These are phyloP conservation scores for Phytophthora constricta DNA, from an alignment of 352 stramenopile genomes.

Conservation along the genomic window DNA sequence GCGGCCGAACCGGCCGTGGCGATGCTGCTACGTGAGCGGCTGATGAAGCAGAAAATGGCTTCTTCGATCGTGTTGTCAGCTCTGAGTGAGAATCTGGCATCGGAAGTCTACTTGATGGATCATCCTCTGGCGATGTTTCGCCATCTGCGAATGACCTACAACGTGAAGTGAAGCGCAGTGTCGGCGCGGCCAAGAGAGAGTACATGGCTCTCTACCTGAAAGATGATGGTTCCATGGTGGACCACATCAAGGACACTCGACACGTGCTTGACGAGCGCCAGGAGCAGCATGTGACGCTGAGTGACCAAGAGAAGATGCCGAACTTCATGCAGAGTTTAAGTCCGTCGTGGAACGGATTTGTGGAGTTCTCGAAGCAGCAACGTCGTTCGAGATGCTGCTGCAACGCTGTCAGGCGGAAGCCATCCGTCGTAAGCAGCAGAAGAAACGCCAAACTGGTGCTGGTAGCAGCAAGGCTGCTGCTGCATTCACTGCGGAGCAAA, in stretches of 20 bases:
- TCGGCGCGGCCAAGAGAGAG: conserved; percentile 1
- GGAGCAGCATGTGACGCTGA: conserved; percentile 1
- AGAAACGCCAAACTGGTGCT: background rate
- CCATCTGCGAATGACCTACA: background rate
- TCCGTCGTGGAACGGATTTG: conserved; percentile 15
- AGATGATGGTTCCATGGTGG: conserved; percentile 8
- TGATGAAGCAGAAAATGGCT: background rate
- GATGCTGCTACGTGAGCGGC: background rate
- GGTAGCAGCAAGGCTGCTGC: background rate
- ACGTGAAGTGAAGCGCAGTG: conserved; percentile 3
- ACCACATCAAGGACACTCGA: no score
- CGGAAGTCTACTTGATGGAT: conserved; percentile 1
- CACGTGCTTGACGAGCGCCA: conserved; percentile 17
- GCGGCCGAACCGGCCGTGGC: background rate
- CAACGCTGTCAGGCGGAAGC: conserved; percentile 14
- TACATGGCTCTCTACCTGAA: conserved; percentile 5
- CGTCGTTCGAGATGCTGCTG: conserved; percentile 9
- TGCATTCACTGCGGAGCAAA: background rate
- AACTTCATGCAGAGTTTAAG: conserved; percentile 16
- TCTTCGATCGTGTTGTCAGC: background rate
- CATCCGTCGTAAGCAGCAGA: conserved; percentile 13
- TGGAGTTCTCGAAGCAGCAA: conserved; percentile 2
- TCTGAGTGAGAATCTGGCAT: background rate
- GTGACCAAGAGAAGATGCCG: conserved; percentile 8
- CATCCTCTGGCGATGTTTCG: background rate